phyloP scores from a whole-genome alignment of 352 stramenopile genomes.

The Thalassiosira allenii region DNA sequence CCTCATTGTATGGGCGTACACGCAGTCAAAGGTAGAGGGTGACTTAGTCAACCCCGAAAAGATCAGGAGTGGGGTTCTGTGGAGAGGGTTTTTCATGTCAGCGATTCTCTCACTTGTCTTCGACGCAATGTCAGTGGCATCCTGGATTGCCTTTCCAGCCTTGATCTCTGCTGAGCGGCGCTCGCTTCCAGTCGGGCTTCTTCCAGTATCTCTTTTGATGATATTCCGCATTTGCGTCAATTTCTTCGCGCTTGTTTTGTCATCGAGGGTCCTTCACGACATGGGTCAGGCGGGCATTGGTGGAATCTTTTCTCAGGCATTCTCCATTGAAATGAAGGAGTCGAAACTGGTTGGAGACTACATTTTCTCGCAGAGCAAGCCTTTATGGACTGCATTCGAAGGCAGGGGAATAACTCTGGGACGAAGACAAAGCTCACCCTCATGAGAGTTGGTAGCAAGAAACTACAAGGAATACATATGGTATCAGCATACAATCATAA shows the following conservation, averaged over 20 bases:
- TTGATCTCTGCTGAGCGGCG: constrained; percentile 23
- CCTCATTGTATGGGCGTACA: constrained; percentile 39
- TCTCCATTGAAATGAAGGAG: constrained; percentile 33
- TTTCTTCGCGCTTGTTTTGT: constrained; percentile 36
- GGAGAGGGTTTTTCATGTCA: constrained; percentile 52
- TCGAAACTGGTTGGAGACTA: constrained; percentile 45
- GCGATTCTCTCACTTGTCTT: constrained; percentile 48
- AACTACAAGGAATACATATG: too few relatives aligned
- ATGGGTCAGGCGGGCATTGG: constrained; percentile 34
- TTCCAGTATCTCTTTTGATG: constrained; percentile 38
- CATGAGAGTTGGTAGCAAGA: too few relatives aligned
- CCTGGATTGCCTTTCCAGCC: constrained; percentile 43
- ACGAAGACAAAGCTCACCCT: too few relatives aligned
- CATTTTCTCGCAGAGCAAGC: constrained; percentile 27
- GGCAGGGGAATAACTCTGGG: constrained; percentile 49
- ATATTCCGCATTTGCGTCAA: constrained; percentile 32
- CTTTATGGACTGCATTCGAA: constrained; percentile 63
- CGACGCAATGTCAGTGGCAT: constrained; percentile 68
- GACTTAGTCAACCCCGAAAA: constrained; percentile 48
- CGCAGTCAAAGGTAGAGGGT: constrained; percentile 23
- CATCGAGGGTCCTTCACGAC: constrained; percentile 55
- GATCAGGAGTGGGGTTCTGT: constrained; percentile 40
- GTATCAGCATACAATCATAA: too few relatives aligned
- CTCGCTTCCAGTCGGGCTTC: constrained; percentile 6
- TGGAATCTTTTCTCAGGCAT: constrained; percentile 47